Percentiles rank a stretch among this genome's conserved stretches.
phyloP scores from a whole-genome alignment of 1,139 yeast species.

The Kazachstania sp. region DNA sequence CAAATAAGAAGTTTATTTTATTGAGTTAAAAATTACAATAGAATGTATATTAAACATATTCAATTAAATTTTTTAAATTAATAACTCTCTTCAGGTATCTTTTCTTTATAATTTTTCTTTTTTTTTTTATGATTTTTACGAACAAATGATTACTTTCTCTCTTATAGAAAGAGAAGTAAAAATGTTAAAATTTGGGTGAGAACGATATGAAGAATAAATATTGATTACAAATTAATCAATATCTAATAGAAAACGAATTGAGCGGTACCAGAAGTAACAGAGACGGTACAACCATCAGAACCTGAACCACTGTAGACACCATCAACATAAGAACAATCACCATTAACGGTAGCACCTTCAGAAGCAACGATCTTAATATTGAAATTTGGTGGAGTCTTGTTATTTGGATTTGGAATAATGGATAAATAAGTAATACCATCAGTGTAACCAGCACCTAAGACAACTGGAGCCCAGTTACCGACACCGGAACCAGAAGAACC shows the following conservation, averaged over 20 bases:
- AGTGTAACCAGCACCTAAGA: slow-evolving; percentile 85
- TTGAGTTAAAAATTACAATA: too few species aligned
- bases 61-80: neutral
- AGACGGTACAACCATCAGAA: slow-evolving; percentile 84
- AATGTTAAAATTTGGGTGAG: neutral
- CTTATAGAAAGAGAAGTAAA: too few species aligned
- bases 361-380: slow-evolving; percentile 77
- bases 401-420: slow-evolving; percentile 92
- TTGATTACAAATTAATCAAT: too few species aligned
- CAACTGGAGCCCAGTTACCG: slow-evolving; percentile 98
- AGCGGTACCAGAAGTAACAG: slow-evolving; percentile 78
- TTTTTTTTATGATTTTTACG: neutral
- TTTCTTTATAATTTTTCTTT: neutral
- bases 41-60: too few species aligned
- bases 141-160: neutral
- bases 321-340: slow-evolving; percentile 71
- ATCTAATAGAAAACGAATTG: slow-evolving; percentile 33
- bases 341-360: slow-evolving; percentile 56
- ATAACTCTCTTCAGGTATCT: neutral
- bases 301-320: slow-evolving; percentile 68
- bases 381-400: slow-evolving; percentile 65
- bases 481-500: slow-evolving; percentile 68
- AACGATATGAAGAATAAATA: too few species aligned
- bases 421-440: slow-evolving; percentile 78
- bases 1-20: too few species aligned